phyloP scores from a whole-genome alignment of 352 stramenopile species.

The Globisporangium cylindrosporum region DNA sequence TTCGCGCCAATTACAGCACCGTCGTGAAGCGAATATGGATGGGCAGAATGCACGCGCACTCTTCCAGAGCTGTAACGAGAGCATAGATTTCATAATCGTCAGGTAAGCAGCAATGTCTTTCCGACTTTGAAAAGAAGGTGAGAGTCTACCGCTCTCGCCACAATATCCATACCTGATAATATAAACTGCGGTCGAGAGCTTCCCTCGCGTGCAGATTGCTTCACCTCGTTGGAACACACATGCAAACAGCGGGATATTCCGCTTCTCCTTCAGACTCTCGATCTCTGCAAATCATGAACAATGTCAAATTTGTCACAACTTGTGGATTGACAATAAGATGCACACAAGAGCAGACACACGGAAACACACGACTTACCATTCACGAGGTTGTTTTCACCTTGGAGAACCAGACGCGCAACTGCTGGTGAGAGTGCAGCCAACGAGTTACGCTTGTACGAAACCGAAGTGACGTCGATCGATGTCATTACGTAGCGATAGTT shows the following conservation, averaged over 20 bases:
- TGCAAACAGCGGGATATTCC: conserved; percentile 72
- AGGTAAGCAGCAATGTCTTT: neutral
- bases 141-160: neutral
- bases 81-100: neutral
- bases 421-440: conserved; percentile 58
- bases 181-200: conserved; percentile 67
- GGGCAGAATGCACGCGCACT: conserved; percentile 64
- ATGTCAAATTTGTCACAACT: neutral
- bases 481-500: conserved; percentile 89
- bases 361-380: conserved; percentile 37
- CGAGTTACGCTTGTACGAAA: conserved; percentile 78
- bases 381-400: conserved; percentile 46
- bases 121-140: neutral
- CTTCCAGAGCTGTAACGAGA: conserved; percentile 39
- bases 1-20: conserved; percentile 61
- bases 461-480: conserved; percentile 67
- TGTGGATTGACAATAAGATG: neutral
- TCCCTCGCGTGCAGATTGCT: conserved; percentile 62
- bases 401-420: conserved; percentile 58
- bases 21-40: conserved; percentile 50
- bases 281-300: conserved; percentile 31
- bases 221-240: conserved; percentile 62
- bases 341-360: neutral
- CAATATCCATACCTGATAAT: conserved; percentile 59
- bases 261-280: conserved; percentile 32